A percentile compares a stretch with the other conserved stretches of the same genome.
Evolutionary conservation across 805 yeast species (phyloP).

Genomic region (Saccharomyces paradoxus): DNA sequence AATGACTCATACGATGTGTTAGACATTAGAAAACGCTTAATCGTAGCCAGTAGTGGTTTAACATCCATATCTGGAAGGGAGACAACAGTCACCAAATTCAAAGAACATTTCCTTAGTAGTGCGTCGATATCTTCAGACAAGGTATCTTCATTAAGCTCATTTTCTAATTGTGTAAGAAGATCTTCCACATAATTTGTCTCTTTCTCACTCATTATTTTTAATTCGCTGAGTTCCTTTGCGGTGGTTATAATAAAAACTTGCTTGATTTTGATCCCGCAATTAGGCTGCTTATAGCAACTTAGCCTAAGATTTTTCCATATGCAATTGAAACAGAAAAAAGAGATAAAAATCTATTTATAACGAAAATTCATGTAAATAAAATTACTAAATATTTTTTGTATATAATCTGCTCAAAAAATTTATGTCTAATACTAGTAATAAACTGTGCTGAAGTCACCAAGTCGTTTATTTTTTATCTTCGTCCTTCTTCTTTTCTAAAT

Average conservation of each 20-base stretch:
- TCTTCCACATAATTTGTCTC: not conserved
- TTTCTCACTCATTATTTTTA: not conserved
- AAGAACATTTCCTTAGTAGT: constrained; percentile 12
- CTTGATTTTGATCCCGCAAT: not conserved
- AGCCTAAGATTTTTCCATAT: not conserved
- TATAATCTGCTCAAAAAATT: not conserved
- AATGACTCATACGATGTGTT: constrained; percentile 3
- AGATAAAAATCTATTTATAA: not conserved
- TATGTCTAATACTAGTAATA: not conserved
- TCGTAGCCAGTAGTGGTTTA: constrained; percentile 9
- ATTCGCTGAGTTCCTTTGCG: not conserved
- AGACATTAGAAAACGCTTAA: constrained; percentile 13
- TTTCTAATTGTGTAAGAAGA: not conserved
- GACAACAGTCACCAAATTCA: constrained; percentile 14
- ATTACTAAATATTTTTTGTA: not conserved
- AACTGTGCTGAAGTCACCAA: not conserved
- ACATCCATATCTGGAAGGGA: constrained; percentile 8
- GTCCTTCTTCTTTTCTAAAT: constrained; percentile 39
- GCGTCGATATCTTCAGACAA: constrained; percentile 8
- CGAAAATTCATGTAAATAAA: not conserved
- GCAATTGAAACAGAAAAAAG: not conserved
- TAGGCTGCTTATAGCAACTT: not conserved
- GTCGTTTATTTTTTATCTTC: constrained; percentile 18
- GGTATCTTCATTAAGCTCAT: constrained; percentile 5
- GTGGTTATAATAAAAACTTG: not conserved